Base-by-base conservation (phyloP, 306 rosid species). In the Pyrus communis region DNA sequence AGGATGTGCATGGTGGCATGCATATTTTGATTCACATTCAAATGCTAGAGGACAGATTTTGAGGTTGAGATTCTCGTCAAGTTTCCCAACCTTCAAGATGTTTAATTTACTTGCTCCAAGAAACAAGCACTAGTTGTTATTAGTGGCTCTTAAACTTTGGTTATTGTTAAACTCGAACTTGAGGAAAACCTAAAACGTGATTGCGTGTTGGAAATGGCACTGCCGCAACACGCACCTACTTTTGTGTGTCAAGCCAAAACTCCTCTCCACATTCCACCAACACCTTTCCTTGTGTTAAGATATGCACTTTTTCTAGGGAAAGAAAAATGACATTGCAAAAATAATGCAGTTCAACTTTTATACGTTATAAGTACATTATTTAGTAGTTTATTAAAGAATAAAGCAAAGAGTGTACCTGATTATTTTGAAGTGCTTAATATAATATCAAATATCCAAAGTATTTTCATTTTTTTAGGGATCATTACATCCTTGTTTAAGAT, bases 161-260 rank as follows among this genome's bases (percentile, higher is more conserved):
- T 42, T 74, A 5, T 15, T 28, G 17, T 61, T 27, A 27, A 61
- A 27, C 67, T 27, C 18, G 33, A 12, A 23, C 19, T 33, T 14
- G n/a, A 15, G 22, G 59, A 73, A 71, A 67, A 59, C 68, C 63
- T 80, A 27, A 61, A 79, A 66, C 73, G 69, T 67, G 81, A 72
- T 83, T 83, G 69, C 79, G 86, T 83, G 86, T 79, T 79, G 86
- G 2, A 33, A 33, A 33, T 33, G 38, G 84, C 69, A 83, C 81
- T 67, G 49, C 35, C 78, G 67, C 73, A 58, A 42, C 21, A 69
- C 43, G 38, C 51, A 9, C 35, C 19, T 19, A 7, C 75, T 15
- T 21, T 58, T 62, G 80, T 78, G 74, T 82, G 80, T 74, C 80
- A 69, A 74, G 78, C 82, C 30, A 52, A n/a, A 43, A 70, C 73